Base-by-base conservation (phyloP, 768 basidiomycete genomes). In the Tricholoma sp. region DNA sequence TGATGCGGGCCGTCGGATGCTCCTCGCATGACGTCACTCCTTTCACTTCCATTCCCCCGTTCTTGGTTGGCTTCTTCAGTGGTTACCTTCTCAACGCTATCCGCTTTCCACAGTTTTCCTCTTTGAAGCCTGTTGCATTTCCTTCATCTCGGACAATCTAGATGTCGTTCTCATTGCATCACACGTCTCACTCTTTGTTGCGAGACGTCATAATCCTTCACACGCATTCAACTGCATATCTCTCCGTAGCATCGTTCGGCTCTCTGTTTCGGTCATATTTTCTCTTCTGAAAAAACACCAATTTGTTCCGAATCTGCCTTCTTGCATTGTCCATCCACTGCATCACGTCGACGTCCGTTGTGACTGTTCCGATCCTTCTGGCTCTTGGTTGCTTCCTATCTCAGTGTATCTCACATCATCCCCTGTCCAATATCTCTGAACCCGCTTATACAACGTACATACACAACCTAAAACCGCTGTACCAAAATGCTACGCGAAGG, bases 401-500 rank as follows among this genome's bases (percentile, higher is more conserved):
- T 34, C 52, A 9, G 13, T 15, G 28, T 52, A n/a, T 33, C 41
- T 50, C 24, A 28, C 24, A n/a, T 33, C 9, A 28, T n/a, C n/a
- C 18, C 39, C 37, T 44, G 31, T 50, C 39, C 28, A n/a, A 5
- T 36, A 20, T 18, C 13, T 24, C 36, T 15, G 18, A 41, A 15
- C 17, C 53, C 32, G 56, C 56, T 51, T 54, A 52, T 57, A 58
- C 54, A 57, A 48, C 55, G 42, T 37, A 56, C 57, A 55, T 29
- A 33, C 31, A 11, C 15, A 49, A 28, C n/a, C 52, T 57, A n/a
- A 49, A 49, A 48, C 4, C 6, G 29, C 29, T 49, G 47, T 49
- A 49, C 32, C 47, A 49, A 31, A 49, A 32, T n/a, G 17, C 15
- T 44, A 54, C 69, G 74, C 72, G 73, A 75, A 75, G 71, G 72